Conservation (phyloP, 805 yeast species). For the Candida awuae region DNA sequence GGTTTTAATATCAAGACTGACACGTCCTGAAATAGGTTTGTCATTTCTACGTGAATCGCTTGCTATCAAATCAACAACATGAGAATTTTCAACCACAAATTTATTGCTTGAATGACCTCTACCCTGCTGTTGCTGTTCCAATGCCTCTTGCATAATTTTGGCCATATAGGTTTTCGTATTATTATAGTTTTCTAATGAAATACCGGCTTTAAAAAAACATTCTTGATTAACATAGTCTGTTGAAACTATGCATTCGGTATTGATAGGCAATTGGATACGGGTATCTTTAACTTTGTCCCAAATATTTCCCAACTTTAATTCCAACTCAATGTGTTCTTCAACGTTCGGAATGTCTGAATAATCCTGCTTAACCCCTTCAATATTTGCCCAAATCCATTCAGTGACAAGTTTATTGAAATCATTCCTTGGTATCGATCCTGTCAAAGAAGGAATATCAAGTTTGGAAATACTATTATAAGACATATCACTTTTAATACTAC, state of each 20-base stretch:
- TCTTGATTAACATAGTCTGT: constrained; percentile 44
- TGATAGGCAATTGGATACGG: constrained; percentile 56
- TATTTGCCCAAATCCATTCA: constrained; percentile 83
- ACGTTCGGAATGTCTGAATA: constrained; percentile 28
- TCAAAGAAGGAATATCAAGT: constrained; percentile 40
- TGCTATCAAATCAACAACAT: constrained; percentile 55
- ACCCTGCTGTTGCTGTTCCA: constrained; percentile 12
- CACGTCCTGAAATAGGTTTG: constrained; percentile 54
- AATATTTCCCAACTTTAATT: constrained; percentile 65
- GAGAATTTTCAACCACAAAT: constrained; percentile 54
- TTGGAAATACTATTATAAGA: constrained; percentile 16
- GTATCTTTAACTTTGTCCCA: constrained; percentile 56
- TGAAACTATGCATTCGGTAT: constrained; percentile 54
- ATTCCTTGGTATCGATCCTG: constrained; percentile 71
- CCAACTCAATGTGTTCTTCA: constrained; percentile 57
- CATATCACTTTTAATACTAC: constrained; percentile 6
- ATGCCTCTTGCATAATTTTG: constrained; percentile 37
- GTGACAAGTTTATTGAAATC: constrained; percentile 75
- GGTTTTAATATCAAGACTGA: constrained; percentile 61
- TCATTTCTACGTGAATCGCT: constrained; percentile 57
- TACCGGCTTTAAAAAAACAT: constrained; percentile 55
- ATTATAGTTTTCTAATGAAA: constrained; percentile 54
- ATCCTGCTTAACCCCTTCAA: constrained; percentile 54
- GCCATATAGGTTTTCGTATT: constrained; percentile 48
- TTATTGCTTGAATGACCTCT: constrained; percentile 27